A percentile compares a stretch with the other conserved stretches of the same genome.
phyloP scores from a whole-genome alignment of 1,139 yeast genomes.

The Meyerozyma sp. region DNA sequence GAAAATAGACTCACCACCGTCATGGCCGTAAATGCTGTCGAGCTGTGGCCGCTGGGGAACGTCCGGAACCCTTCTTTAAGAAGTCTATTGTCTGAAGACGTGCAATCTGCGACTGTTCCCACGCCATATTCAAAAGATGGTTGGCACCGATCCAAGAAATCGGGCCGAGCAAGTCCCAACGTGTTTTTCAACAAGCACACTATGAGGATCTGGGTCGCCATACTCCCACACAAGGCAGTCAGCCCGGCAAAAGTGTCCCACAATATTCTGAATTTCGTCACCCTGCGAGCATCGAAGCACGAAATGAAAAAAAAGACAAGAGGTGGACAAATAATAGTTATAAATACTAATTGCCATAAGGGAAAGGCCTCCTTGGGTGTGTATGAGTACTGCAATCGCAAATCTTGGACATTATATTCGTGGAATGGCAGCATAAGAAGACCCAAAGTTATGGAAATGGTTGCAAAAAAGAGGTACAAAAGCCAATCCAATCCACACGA shows the following conservation, averaged over 20 bases:
- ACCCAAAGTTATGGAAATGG: conserved; percentile 27
- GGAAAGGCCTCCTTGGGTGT: conserved; percentile 29
- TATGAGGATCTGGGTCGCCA: conserved; percentile 33
- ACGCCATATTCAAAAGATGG: conserved; percentile 19
- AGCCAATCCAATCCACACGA: background rate
- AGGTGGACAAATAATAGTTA: conserved; percentile 29
- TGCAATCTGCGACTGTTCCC: conserved; percentile 29
- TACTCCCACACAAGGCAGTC: conserved; percentile 34
- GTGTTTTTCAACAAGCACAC: conserved; percentile 41
- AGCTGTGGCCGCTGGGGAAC: conserved; percentile 50
- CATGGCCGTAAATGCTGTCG: conserved; percentile 43
- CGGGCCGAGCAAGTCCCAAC: conserved; percentile 45
- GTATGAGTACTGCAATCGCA: conserved; percentile 26
- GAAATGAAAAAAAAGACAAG: conserved; percentile 21
- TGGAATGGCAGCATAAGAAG: conserved; percentile 30
- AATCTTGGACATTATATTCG: conserved; percentile 35
- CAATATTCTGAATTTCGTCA: conserved; percentile 19
- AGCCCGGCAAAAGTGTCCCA: conserved; percentile 41
- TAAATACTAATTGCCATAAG: conserved; percentile 19
- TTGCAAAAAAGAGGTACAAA: background rate
- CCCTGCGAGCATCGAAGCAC: conserved; percentile 10
- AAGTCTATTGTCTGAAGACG: conserved; percentile 18
- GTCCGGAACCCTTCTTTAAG: conserved; percentile 45
- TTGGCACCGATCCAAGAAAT: conserved; percentile 36
- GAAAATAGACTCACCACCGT: conserved; percentile 31